Base-by-base conservation (phyloP, 805 yeast species). In the Dipodascopsis uninucleata region DNA sequence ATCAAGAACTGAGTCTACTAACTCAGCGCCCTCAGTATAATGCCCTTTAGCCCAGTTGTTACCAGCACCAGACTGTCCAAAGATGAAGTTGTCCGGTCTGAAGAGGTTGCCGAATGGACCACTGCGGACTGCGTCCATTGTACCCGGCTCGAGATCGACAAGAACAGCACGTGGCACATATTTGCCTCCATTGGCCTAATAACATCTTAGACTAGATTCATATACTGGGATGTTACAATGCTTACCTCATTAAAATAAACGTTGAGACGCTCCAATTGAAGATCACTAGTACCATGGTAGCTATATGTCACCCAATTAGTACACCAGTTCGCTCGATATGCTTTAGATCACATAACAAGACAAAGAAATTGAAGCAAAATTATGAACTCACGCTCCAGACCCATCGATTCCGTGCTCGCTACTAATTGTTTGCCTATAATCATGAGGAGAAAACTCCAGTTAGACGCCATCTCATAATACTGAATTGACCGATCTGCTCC, bases 11-110 rank as follows among this genome's bases (percentile, higher is more conserved):
- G 93, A 79, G 62, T 89, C 96, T 39, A 88, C 89, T 58, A 88
- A 75, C 72, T 88, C 97, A 3, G 96, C 96, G 58, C 97, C 97
- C 68, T 88, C 97, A 33, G 97, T 88, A 72, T 88, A 88, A 70
- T 83, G 94, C 63, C 97, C 97, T 66, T 87, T 89, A 49, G 97
- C 97, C 96, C 96, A 88, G 58, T 85, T 94, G 65, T 88, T 88
- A 58, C 96, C 97, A 2, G 97, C 97, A 22, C 95, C 86, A 34
- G 90, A 81, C 68, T 86, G 93, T 38, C 96, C 96, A 59, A 81
- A 82, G 55, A 88, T 84, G 60, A 80, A 78, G 70, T 89, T 88
- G 64, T 88, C 97, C 25, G 97, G 97, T 70, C 96, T 82, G 69
- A 87, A 88, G 55, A 88, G 71, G 63, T 81, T 78, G 57, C 96